Evolutionary conservation across 257 asterid species (phyloP).

Genomic region (Primulina tabacum): DNA sequence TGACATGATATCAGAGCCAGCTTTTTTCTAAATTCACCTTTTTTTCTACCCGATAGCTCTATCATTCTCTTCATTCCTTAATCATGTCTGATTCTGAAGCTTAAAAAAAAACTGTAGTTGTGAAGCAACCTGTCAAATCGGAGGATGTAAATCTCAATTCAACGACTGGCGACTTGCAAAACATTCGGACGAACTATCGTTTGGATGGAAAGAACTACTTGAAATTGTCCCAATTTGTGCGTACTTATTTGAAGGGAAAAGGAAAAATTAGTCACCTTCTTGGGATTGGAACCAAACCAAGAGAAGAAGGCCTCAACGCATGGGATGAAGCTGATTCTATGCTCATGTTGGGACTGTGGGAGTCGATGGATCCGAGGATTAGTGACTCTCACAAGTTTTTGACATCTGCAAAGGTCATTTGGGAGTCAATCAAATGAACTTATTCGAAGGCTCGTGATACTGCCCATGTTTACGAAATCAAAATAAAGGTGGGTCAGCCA

Average conservation of each 20-base stretch:
- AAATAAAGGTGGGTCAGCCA: not conserved
- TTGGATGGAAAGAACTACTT: not conserved
- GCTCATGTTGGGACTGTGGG: not conserved
- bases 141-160: no score
- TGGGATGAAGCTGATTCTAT: not conserved
- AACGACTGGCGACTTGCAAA: not conserved
- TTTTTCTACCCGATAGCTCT: no score
- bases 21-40: no score
- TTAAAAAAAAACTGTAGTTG: no score
- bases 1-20: no score
- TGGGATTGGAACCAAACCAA: not conserved
- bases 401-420: not conserved
- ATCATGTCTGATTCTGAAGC: no score
- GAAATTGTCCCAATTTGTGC: not conserved
- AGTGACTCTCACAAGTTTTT: not conserved
- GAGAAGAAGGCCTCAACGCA: not conserved
- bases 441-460: not conserved
- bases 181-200: not conserved
- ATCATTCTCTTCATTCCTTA: no score
- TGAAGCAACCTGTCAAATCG: no score
- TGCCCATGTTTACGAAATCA: not conserved
- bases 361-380: not conserved
- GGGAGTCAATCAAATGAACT: not conserved
- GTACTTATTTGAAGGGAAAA: not conserved
- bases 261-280: not conserved